Evolutionary conservation across 2,329 filamentous ascomycete genomes (phyloP), one percentile per base, ranked within the genome.

Genomic region (Pestalotiopsis sp.): DNA sequence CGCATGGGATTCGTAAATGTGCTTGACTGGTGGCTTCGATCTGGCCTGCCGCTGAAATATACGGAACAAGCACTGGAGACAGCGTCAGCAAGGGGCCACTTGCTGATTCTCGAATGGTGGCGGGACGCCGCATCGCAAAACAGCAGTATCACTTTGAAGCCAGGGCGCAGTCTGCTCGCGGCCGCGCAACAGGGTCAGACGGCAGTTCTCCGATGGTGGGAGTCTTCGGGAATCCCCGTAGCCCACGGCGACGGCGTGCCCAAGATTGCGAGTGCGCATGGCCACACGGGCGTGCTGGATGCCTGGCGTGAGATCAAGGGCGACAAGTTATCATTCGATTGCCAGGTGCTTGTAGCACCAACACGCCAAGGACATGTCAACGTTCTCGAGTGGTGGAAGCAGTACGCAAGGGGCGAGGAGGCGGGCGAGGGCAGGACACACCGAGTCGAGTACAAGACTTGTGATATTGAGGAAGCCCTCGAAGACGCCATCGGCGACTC

Each of bases 41-140:
- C 87, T 0, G 92, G 92, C 0, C 85, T 98, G 1, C 89, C 91
- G 2, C 85, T 98, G 23, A 91, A 93, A 73, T 97, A 96, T 80
- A 97, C 93, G 12, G 94, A 97, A 78, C 87, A 90, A 4, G 93
- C 95, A 0, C 87, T 98, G 20, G 95, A 98, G 80, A 92, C 95
- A 75, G 95, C 95, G 38, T 95, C 92, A 69, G 91, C 91, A 3
- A 92, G 93, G 75, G 94, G 95, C 7, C 92, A 96, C 72, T 85
- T 97, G n/a, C 83, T 90, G 6, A 94, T 98, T 0, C 86, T 98
- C 1, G 92, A 97, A 74, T 98, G 95, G 95, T 98, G 95, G 95
- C 93, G 93, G 73, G 87, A 91, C 69, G 90, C 91, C 0, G 88
- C 87, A 13, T 81, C 84, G 14, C 86, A 87, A 66, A 86, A 91